A percentile compares a stretch with the other conserved stretches of the same genome.
phyloP scores from a whole-genome alignment of 2,329 filamentous ascomycete genomes.

The Arthrobotrys conoides region DNA sequence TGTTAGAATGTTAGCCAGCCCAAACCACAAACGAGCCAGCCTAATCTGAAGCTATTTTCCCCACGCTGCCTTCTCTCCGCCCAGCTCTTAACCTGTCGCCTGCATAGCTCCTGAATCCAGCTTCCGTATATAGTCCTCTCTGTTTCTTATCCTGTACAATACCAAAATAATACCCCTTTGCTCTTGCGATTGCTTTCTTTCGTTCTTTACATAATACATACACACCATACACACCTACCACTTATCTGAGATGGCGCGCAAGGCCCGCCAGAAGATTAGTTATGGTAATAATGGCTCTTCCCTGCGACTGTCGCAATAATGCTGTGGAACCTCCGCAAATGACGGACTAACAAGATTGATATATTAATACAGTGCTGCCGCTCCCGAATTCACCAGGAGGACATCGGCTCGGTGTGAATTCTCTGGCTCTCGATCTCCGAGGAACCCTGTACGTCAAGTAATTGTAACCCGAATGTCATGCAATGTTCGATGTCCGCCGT shows the following conservation, averaged over 20 bases:
- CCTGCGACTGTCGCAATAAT: constrained; percentile 28
- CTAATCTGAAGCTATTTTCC: constrained; percentile 36
- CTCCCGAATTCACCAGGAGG: constrained; percentile 82
- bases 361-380: constrained; percentile 74
- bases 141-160: constrained; percentile 40
- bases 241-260: constrained; percentile 73
- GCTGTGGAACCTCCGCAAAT: constrained; percentile 38
- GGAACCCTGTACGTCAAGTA: constrained; percentile 81
- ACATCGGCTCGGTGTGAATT: constrained; percentile 94
- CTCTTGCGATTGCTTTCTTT: constrained; percentile 32
- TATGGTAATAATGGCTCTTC: constrained; percentile 71
- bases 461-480: constrained; percentile 20
- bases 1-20: constrained; percentile 3
- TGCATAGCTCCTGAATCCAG: constrained; percentile 30
- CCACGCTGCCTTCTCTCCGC: constrained; percentile 47
- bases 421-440: constrained; percentile 88
- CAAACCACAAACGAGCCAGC: constrained; percentile 40
- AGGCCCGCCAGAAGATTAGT: constrained; percentile 78
- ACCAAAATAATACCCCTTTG: constrained; percentile 41
- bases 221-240: not conserved
- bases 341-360: constrained; percentile 37
- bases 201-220: constrained; percentile 1
- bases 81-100: constrained; percentile 19
- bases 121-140: constrained; percentile 31
- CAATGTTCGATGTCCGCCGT: constrained; percentile 4